Evolutionary conservation across 75 land plant species (phyloP), one percentile per base, ranked within the genome.

Genomic region (Sequoiadendron giganteum): DNA sequence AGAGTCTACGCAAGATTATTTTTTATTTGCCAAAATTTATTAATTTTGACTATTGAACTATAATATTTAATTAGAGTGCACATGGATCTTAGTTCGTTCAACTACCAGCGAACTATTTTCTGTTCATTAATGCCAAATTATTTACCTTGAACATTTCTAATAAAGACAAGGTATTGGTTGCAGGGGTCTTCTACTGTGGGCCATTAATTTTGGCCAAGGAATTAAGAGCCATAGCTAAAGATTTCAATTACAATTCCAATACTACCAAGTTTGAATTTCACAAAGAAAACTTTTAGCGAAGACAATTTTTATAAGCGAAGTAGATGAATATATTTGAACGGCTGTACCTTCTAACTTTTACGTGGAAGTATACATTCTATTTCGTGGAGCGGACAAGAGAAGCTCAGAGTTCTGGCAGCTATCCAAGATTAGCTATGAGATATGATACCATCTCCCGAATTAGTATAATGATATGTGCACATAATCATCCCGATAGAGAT

Each of bases 151-250:
- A 58, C 1, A 52, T 52, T 52, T 58, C 19, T 18, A 28, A 72
- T 10, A 28, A 88, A 25, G 6, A 45, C 13, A 32, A 47, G 19
- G 1, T 52, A 55, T 72, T 30, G 40, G 21, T 13, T 88, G 82
- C 86, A 94, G 94, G 94, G 16, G 95, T 94, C 0, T 94, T 94
- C 89, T 94, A 94, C 79, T 94, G 95, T 84, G 94, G 95, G 11
- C 86, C 92, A 21, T 40, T 54, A 36, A 49, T 75, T 8, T 88
- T 93, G 25, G 92, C 90, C 32, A 94, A 83, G 55, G 91, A 93
- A 81, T 78, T 94, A 85, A 85, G 87, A 75, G 80, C 85, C 28
- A 39, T 93, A 39, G 93, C 90, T 65, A 83, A 86, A 75, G 86
- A 90, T n/a, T 88, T 86, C 88, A 89, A 88, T 40, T 73, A 76